Conservation (phyloP, 106 monocot genomes). For the Hemerocallis citrina region DNA sequence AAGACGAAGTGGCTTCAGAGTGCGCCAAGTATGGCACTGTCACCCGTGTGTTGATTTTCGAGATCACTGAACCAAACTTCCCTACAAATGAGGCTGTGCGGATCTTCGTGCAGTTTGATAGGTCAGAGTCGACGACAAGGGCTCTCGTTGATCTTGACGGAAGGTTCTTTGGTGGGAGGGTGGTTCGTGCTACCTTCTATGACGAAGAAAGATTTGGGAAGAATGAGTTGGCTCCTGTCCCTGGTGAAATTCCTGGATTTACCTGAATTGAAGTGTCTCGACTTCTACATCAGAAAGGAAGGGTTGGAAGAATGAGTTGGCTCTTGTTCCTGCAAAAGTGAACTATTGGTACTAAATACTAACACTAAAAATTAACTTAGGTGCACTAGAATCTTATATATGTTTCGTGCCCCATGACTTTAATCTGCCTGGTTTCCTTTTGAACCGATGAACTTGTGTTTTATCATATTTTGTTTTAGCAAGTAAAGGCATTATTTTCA, state of each 20-base stretch:
- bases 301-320: too few species aligned
- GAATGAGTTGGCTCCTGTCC: conserved; percentile 73
- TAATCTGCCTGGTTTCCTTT: too few species aligned
- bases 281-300: too few species aligned
- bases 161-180: conserved; percentile 75
- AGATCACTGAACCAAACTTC: conserved; percentile 79
- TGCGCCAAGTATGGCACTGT: conserved; percentile 82
- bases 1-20: conserved; percentile 96
- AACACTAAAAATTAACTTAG: too few species aligned
- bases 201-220: conserved; percentile 74
- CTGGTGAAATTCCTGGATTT: conserved; percentile 83
- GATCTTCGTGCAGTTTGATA: conserved; percentile 87
- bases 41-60: conserved; percentile 81
- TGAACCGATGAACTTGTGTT: too few species aligned
- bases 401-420: too few species aligned
- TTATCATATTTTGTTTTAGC: too few species aligned
- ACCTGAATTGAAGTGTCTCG: neutral
- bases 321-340: too few species aligned
- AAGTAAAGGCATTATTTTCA: too few species aligned
- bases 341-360: too few species aligned
- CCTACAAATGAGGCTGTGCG: conserved; percentile 82
- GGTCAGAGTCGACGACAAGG: conserved; percentile 76
- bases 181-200: conserved; percentile 66
- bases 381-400: too few species aligned
- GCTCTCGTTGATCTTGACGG: conserved; percentile 81